Base-by-base conservation (phyloP, 2,329 filamentous ascomycete species). In the Colletotrichum agaves region DNA sequence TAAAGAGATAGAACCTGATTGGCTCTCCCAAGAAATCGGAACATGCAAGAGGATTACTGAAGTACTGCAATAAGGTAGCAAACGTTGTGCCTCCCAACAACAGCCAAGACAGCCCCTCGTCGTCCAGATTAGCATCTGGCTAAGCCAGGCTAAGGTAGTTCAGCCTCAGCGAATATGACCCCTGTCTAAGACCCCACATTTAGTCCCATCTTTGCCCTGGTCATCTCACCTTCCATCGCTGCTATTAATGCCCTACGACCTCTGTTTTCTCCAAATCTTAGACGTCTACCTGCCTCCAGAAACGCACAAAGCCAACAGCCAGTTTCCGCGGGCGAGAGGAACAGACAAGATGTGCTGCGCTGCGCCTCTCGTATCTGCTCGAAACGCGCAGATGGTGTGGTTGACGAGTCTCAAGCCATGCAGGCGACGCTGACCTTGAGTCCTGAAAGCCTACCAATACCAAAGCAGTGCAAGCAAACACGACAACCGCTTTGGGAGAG, bases 91-190 rank as follows among this genome's bases (percentile, higher is more conserved):
- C 37, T 12, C 27, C 17, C 57, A 19, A 33, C 21, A 47, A 55
- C 23, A 35, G 46, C 11, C 23, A 52, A 47, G 53, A 61, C 62
- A 27, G 27, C 35, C 35, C 44, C 50, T 35, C n/a, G 52, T 56
- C 55, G 66, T 69, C 62, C 39, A 66, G 62, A 65, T 69, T 69
- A 69, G 57, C 62, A 69, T 61, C 41, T 55, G 43, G 11, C 62
- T 19, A 69, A 56, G 37, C 47, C 43, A n/a, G 43, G 50, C 50
- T 69, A 27, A 27, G 23, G 23, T 27, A 61, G 62, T 37, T 67
- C 49, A 61, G 62, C 66, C 66, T 61, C 35, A 33, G 33, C 33
- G 52, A 52, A 33, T 33, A 41, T 63, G 8, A 49, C 33, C 62
- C 62, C 35, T 69, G 56, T 37, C 15, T 4, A 7, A 0, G 23